Conservation (phyloP, 768 basidiomycete species). For the Tephrocybe rancida region DNA sequence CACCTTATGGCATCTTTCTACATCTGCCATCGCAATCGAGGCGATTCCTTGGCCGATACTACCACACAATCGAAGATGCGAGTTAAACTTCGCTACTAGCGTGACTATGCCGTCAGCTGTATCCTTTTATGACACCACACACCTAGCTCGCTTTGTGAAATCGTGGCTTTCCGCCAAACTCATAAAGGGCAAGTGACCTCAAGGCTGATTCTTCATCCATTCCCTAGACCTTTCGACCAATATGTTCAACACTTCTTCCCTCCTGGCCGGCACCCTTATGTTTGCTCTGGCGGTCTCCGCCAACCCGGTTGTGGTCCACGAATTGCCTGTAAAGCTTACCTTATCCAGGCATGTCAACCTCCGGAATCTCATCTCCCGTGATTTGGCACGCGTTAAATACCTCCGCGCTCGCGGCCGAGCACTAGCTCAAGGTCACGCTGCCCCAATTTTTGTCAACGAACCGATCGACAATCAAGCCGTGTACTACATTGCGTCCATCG, state of each 20-base stretch:
- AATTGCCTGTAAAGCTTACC: conserved; percentile 45
- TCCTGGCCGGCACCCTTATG: conserved; percentile 48
- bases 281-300: conserved; percentile 49
- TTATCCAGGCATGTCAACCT: conserved; percentile 56
- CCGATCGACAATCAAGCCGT: conserved; percentile 37
- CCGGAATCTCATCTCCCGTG: conserved; percentile 49
- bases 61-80: background rate
- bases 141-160: no score
- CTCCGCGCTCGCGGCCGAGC: conserved; percentile 41
- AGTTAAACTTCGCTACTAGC: background rate
- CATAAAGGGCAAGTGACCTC: no score
- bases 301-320: conserved; percentile 43
- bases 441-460: conserved; percentile 40
- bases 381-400: conserved; percentile 49
- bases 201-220: no score
- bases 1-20: background rate
- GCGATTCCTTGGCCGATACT: background rate
- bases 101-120: background rate
- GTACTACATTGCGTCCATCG: conserved; percentile 47
- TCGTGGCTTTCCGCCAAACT: no score
- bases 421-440: conserved; percentile 22
- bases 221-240: conserved; percentile 6
- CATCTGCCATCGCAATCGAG: background rate
- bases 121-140: no score
- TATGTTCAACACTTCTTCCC: conserved; percentile 39